phyloP scores from a whole-genome alignment of 441 rosid species.

The Metrosideros polymorpha region DNA sequence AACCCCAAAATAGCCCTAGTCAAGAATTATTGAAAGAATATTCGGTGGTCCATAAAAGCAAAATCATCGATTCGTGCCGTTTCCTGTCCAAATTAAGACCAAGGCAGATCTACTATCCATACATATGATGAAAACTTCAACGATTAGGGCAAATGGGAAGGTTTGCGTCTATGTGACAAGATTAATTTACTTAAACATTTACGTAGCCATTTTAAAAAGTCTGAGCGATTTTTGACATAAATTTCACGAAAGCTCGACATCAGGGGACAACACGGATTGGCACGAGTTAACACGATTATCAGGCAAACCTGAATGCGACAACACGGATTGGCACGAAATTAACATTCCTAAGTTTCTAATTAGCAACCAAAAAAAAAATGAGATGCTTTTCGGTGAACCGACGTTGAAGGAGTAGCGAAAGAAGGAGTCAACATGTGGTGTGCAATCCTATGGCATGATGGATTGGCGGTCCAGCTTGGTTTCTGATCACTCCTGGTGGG shows the following conservation, averaged over 20 bases:
- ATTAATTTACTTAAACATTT: too few relatives aligned
- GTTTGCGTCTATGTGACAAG: background rate
- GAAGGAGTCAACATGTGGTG: background rate
- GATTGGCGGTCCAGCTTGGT: background rate
- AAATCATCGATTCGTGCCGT: background rate
- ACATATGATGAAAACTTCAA: background rate
- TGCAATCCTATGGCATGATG: background rate
- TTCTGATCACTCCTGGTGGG: background rate
- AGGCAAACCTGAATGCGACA: background rate
- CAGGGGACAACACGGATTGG: background rate
- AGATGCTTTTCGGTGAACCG: background rate
- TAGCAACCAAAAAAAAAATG: background rate
- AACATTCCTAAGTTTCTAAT: background rate
- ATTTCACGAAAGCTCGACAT: background rate
- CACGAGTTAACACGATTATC: background rate
- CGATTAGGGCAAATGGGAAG: background rate
- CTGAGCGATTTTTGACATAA: rapidly evolving
- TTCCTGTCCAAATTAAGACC: background rate
- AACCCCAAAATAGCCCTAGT: background rate
- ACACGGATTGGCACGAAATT: background rate
- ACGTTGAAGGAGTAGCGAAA: background rate
- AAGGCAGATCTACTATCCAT: background rate
- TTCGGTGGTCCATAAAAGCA: background rate
- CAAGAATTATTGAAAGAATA: background rate
- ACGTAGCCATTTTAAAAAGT: background rate